Evolutionary conservation across 768 basidiomycete species (phyloP).

Genomic region (Pholiota conissans): DNA sequence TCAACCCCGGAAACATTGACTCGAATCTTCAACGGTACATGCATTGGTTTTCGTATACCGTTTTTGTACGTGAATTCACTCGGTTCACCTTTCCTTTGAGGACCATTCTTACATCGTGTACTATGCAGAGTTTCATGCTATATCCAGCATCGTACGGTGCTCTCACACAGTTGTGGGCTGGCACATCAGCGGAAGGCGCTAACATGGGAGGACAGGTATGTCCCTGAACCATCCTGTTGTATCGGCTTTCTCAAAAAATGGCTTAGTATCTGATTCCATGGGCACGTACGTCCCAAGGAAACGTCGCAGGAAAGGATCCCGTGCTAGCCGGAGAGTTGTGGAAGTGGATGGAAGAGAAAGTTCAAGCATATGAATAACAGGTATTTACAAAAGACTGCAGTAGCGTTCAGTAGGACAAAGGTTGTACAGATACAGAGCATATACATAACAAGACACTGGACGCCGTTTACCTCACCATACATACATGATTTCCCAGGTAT

Average conservation of each 20-base stretch:
- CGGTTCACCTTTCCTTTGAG: not conserved
- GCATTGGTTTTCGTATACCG: not conserved
- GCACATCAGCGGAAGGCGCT: constrained; percentile 39
- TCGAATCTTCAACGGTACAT: constrained; percentile 30
- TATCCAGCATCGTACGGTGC: constrained; percentile 38
- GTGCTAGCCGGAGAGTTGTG: constrained; percentile 36
- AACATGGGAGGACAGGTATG: constrained; percentile 45
- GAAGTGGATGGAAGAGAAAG: constrained; percentile 46
- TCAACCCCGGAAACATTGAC: constrained; percentile 44
- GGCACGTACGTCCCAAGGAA: constrained; percentile 35
- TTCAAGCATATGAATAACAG: constrained; percentile 9
- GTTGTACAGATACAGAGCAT: not conserved
- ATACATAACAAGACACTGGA: not conserved
- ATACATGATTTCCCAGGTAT: constrained; percentile 1
- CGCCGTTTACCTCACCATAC: not conserved
- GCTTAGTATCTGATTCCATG: constrained; percentile 45
- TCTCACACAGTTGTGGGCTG: constrained; percentile 50
- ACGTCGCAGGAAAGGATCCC: constrained; percentile 31
- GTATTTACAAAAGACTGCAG: too few relatives aligned
- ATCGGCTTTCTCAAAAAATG: not conserved
- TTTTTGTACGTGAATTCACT: constrained; percentile 5
- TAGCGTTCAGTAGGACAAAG: too few relatives aligned
- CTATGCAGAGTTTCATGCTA: constrained; percentile 10
- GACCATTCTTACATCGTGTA: not conserved
- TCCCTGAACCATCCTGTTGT: too few relatives aligned